Base-by-base conservation (phyloP, 2,329 filamentous ascomycete genomes). In the Pezicula carpinea region DNA sequence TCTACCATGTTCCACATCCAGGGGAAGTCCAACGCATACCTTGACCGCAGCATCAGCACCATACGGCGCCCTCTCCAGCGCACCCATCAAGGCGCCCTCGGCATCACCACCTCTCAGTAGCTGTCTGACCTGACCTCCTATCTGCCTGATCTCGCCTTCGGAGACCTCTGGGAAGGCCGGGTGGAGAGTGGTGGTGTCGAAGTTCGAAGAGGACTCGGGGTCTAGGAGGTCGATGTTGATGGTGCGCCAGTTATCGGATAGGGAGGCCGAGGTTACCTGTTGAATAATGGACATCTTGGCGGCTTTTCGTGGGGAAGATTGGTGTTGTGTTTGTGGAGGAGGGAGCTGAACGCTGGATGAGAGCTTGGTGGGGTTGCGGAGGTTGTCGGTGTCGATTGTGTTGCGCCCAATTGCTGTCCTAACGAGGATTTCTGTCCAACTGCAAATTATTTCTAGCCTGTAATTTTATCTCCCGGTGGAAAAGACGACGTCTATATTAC, bases 221-320 rank as follows among this genome's bases (percentile, higher is more conserved):
- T 93, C 87, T 60, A 95, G 79, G 58, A 85, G 84, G 67, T 96
- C 91, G 68, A 96, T 86, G 77, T 96, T 89, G 77, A 96, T 93
- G 57, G 89, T 96, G 68, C 91, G 88, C 81, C 81, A 85, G 63
- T 79, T 77, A 58, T 85, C 81, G 67, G 71, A 71, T 46, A 85
- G 74, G 57, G 80, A 74, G 47, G 77, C 76, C 49, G 72, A 69
- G 43, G 75, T 79, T 68, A 82, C 76, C 65, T 84, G 79, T 64
- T 83, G 81, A 58, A 83, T 83, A 62, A 85, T 82, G 44, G 81
- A 85, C 81, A 85, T 84, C 41, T 46, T 55, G 49, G 26, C 31
- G 38, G 36, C 14, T n/a, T 43, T 22, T 18, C 17, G 19, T 26
- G 43, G 17, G 15, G 22, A 14, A 23, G 36, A 39, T 26, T 13